phyloP scores from a whole-genome alignment of 495 filamentous ascomycete species.

The Chlorociboria aeruginascens region DNA sequence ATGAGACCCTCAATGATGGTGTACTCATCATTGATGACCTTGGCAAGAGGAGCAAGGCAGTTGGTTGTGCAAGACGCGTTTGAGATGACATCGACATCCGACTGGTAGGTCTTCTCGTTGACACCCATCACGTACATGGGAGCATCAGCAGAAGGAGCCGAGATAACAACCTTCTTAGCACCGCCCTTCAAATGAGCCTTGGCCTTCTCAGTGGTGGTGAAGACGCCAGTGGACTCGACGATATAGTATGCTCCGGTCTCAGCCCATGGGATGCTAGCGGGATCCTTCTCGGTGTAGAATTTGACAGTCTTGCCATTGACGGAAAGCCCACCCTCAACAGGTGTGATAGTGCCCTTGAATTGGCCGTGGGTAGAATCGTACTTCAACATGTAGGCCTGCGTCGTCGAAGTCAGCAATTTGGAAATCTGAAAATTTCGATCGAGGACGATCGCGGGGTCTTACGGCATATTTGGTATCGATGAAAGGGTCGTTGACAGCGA shows the following conservation, averaged over 20 bases:
- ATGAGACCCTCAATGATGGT: slow-evolving; percentile 97
- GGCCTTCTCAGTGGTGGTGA: slow-evolving; percentile 97
- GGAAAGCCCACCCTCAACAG: slow-evolving; percentile 61
- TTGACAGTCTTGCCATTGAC: slow-evolving; percentile 94
- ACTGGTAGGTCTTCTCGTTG: slow-evolving; percentile 87
- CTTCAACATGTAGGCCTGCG: slow-evolving; percentile 97
- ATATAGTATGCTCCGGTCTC: slow-evolving; percentile 87
- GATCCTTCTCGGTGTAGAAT: slow-evolving; percentile 93
- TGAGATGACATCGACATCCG: slow-evolving; percentile 83
- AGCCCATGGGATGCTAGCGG: slow-evolving; percentile 80
- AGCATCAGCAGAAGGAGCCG: slow-evolving; percentile 94
- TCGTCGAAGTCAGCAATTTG: slow-evolving; percentile 3
- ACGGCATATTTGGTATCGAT: slow-evolving; percentile 97
- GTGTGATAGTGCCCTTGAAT: slow-evolving; percentile 84
- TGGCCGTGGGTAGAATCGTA: slow-evolving; percentile 94
- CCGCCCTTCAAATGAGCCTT: slow-evolving; percentile 92
- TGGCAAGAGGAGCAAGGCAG: slow-evolving; percentile 97
- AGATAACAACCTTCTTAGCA: slow-evolving; percentile 99
- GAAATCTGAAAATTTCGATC: slow-evolving; percentile 2
- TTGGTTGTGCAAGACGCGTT: slow-evolving; percentile 99
- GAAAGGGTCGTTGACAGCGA: slow-evolving; percentile 98
- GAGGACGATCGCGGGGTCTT: slow-evolving; percentile 31
- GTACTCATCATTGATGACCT: slow-evolving; percentile 97
- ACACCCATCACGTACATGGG: slow-evolving; percentile 99
- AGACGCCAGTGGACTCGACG: slow-evolving; percentile 98